Percentiles rank a stretch among this genome's conserved stretches.
Conservation (phyloP, 805 yeast species). For the Pachysolen tannophilus region DNA sequence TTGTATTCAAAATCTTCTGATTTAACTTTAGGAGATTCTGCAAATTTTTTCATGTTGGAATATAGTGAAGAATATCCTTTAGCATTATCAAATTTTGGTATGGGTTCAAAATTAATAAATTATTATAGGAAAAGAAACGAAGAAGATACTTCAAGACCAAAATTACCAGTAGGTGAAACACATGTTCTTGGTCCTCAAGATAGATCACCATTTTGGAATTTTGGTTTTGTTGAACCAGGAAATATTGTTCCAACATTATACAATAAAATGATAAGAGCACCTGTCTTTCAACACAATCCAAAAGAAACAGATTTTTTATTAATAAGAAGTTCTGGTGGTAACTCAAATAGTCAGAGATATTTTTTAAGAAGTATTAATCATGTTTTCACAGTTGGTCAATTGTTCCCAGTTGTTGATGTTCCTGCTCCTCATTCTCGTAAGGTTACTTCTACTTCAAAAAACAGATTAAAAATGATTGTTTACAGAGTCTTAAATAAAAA, state of each 20-base stretch:
- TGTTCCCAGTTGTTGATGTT: conserved; percentile 86
- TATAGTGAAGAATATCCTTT: conserved; percentile 86
- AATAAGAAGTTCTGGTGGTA: conserved; percentile 76
- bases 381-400: conserved; percentile 83
- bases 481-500: conserved; percentile 75
- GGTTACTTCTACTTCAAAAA: conserved; percentile 87
- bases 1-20: conserved; percentile 66
- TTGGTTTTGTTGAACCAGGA: conserved; percentile 94
- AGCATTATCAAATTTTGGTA: conserved; percentile 81
- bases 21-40: conserved; percentile 77
- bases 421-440: conserved; percentile 98
- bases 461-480: conserved; percentile 88
- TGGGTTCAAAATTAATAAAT: conserved; percentile 91
- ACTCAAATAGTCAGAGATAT: conserved; percentile 47
- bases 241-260: conserved; percentile 89
- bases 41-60: conserved; percentile 70
- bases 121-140: conserved; percentile 81
- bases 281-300: conserved; percentile 81
- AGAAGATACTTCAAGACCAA: conserved; percentile 82
- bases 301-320: conserved; percentile 74
- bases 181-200: conserved; percentile 95
- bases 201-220: conserved; percentile 96
- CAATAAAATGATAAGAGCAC: conserved; percentile 88
- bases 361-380: conserved; percentile 63
- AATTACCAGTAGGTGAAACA: conserved; percentile 85